Base-by-base conservation (phyloP, 306 rosid species). In the Elaeagnus macrophylla region DNA sequence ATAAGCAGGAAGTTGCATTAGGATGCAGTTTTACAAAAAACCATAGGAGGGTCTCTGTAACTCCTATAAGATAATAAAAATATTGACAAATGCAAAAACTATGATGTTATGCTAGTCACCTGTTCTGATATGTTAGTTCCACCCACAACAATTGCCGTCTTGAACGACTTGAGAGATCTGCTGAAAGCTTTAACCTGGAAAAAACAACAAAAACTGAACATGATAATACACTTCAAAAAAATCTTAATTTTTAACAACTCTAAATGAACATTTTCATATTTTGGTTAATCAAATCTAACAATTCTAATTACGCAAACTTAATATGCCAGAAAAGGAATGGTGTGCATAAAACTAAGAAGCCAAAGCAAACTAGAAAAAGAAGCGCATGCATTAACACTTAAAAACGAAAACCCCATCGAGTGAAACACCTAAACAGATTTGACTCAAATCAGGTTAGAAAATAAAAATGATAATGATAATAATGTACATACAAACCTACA, bases 141-240 rank as follows among this genome's bases (percentile, higher is more conserved):
- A 39, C 95, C 95, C 54, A 86, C 95, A 75, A 83, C 84, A 54
- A 86, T 81, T 35, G 95, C 93, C 60, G 95, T 81, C 72, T 75
- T 86, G 32, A 86, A 65, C 47, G 89, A 79, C 53, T 79, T 82
- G 0, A 81, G 82, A 66, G 95, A 86, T 74, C 72, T 77, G 63
- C 95, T 83, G 64, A 86, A 86, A 54, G 95, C 88, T 72, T 86
- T 83, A 67, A 86, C 94, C 95, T 86, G 85, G 60, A 61, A 60
- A 71, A 47, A 38, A 19, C 11, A 71, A 60, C 71, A 59, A 40
- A 61, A 13, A 66, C 70, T 53, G 53, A 61, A 39, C 20, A 66
- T 18, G 50, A 68, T 46, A 43, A 41, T 52, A 37, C 48, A 12
- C 13, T 37, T 39, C 16, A 9, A 5, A 18, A 37, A 13, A 9